phyloP scores from a whole-genome alignment of 2,329 filamentous ascomycete genomes.

The Pseudopyricularia javanii region DNA sequence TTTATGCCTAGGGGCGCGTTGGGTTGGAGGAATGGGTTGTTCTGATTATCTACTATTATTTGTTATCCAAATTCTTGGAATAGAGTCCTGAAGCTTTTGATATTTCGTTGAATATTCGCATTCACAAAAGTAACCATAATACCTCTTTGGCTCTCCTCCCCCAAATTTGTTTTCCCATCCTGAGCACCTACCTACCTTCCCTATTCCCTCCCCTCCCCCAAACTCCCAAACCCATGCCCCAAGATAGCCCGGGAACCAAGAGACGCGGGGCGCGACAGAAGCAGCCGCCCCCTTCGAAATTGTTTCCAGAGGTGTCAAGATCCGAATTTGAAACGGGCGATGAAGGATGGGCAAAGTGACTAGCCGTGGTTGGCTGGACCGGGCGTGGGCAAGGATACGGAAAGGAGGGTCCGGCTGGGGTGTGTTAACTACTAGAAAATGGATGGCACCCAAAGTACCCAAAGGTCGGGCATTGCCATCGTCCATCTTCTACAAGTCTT shows the following conservation, averaged over 20 bases:
- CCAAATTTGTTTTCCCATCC: no score
- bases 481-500: not conserved
- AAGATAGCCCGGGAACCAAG: not conserved
- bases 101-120: no score
- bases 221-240: no score
- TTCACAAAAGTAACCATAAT: no score
- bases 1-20: not conserved
- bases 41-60: no score
- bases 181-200: no score
- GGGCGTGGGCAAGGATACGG: constrained; percentile 1
- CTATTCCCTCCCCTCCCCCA: no score
- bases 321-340: constrained; percentile 4
- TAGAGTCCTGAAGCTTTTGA: no score
- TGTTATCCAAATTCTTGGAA: no score
- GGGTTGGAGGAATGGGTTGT: not conserved
- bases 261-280: not conserved
- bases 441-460: not conserved
- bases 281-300: not conserved
- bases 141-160: no score
- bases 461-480: no score
- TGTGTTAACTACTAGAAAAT: not conserved
- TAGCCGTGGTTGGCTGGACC: constrained; percentile 1
- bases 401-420: not conserved
- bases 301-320: constrained; percentile 4
- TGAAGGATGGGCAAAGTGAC: constrained; percentile 1